Percentiles rank a stretch among this genome's conserved stretches.
phyloP scores from a whole-genome alignment of 2,329 filamentous ascomycete species.

The Fusarium succisae region DNA sequence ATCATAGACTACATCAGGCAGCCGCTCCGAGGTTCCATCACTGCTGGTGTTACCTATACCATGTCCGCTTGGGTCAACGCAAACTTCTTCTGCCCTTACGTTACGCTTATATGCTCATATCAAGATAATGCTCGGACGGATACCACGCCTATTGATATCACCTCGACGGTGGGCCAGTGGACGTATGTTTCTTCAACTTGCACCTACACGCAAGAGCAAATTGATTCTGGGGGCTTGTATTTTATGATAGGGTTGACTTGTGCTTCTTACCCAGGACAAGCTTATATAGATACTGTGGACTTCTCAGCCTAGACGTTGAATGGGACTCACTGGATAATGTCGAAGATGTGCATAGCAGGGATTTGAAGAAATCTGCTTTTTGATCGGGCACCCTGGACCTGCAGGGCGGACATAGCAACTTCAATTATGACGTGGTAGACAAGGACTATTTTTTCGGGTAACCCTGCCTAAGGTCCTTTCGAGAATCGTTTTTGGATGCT shows the following conservation, averaged over 20 bases:
- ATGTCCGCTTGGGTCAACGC: neutral
- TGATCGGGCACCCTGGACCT: no score
- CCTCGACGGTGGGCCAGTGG: accelerated
- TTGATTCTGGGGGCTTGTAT: neutral
- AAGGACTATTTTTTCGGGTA: neutral
- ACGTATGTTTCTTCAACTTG: neutral
- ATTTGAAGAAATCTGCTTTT: no score
- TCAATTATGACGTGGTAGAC: neutral
- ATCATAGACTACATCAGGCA: neutral
- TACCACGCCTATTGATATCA: neutral
- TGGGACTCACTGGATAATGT: no score
- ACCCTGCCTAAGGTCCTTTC: no score
- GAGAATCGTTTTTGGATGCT: neutral
- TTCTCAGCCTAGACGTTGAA: neutral
- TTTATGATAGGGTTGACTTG: neutral
- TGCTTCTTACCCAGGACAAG: no score
- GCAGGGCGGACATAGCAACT: no score
- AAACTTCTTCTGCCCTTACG: accelerated
- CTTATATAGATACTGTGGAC: neutral
- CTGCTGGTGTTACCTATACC: neutral
- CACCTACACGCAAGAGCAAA: neutral
- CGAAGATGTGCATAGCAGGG: no score
- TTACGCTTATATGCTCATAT: neutral
- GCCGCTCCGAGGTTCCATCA: neutral
- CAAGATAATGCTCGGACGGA: neutral